Conservation (phyloP, 1,139 yeast genomes). For the Arxiozyma bovina region DNA sequence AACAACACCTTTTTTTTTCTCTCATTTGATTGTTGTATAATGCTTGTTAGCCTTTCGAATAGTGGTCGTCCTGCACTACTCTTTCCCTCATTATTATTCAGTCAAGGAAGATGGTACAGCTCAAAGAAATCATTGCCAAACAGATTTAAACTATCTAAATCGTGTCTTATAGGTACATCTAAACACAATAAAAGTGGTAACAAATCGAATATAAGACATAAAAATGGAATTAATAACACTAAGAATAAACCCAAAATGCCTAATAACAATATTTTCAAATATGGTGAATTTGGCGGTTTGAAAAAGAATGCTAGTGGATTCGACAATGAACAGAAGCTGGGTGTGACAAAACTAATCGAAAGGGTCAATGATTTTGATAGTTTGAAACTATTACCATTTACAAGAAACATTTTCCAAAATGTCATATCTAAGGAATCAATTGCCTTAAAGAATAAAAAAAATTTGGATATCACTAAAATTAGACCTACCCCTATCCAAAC, state of each 20-base stretch:
- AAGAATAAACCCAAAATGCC: not conserved
- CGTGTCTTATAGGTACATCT: not conserved
- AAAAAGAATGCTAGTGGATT: slow-evolving; percentile 10
- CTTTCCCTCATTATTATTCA: too few species aligned
- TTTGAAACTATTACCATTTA: slow-evolving; percentile 56
- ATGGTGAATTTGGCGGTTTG: slow-evolving; percentile 23
- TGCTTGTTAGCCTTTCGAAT: too few species aligned
- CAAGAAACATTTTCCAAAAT: slow-evolving; percentile 53
- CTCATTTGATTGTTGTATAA: too few species aligned
- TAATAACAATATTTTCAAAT: slow-evolving; percentile 5
- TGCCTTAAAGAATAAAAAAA: slow-evolving; percentile 9
- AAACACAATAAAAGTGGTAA: too few species aligned
- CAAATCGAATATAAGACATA: too few species aligned
- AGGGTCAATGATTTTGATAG: slow-evolving; percentile 56
- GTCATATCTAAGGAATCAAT: slow-evolving; percentile 44
- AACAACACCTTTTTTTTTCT: too few species aligned
- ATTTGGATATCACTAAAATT: slow-evolving; percentile 15
- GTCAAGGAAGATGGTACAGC: not conserved
- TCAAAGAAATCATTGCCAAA: not conserved
- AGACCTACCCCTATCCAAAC: slow-evolving; percentile 59
- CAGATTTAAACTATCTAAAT: not conserved
- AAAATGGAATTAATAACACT: not conserved
- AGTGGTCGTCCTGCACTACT: too few species aligned
- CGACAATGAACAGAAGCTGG: slow-evolving; percentile 7
- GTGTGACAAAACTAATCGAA: slow-evolving; percentile 27